Conservation (phyloP, 2,329 filamentous ascomycete species). For the Penicillium griseofulvum region DNA sequence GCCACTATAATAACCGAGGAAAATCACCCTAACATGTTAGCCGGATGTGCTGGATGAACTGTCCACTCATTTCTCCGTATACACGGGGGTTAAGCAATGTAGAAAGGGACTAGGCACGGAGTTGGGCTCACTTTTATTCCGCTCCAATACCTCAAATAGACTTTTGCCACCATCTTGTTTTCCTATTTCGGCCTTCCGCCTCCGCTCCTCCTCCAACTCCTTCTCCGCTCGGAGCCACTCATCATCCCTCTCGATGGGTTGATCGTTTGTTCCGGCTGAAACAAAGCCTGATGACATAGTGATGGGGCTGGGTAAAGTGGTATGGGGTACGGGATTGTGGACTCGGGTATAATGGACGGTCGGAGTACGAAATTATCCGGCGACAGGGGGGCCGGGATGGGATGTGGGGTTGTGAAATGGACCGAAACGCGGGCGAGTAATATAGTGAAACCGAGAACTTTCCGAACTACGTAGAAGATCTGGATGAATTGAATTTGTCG, state of each 20-base stretch:
- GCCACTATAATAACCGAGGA: slow-evolving; percentile 34
- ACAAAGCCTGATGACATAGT: slow-evolving; percentile 49
- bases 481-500: background rate
- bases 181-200: slow-evolving; percentile 46
- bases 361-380: slow-evolving; percentile 17
- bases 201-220: slow-evolving; percentile 48
- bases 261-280: slow-evolving; percentile 43
- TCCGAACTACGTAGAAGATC: background rate
- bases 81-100: background rate
- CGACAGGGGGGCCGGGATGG: background rate
- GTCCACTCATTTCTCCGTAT: background rate
- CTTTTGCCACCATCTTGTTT: slow-evolving; percentile 55
- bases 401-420: background rate
- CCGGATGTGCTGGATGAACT: slow-evolving; percentile 7
- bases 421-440: slow-evolving; percentile 1
- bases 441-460: background rate
- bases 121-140: slow-evolving; percentile 49
- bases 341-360: slow-evolving; percentile 17
- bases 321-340: background rate
- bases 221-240: slow-evolving; percentile 45
- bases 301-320: slow-evolving; percentile 8
- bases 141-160: slow-evolving; percentile 49
- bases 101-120: background rate
- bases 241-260: slow-evolving; percentile 41
- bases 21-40: slow-evolving; percentile 44